A percentile compares a stretch with the other conserved stretches of the same genome.
Evolutionary conservation across 345 rosid genomes (phyloP).

Genomic region (Turritis glabra): DNA sequence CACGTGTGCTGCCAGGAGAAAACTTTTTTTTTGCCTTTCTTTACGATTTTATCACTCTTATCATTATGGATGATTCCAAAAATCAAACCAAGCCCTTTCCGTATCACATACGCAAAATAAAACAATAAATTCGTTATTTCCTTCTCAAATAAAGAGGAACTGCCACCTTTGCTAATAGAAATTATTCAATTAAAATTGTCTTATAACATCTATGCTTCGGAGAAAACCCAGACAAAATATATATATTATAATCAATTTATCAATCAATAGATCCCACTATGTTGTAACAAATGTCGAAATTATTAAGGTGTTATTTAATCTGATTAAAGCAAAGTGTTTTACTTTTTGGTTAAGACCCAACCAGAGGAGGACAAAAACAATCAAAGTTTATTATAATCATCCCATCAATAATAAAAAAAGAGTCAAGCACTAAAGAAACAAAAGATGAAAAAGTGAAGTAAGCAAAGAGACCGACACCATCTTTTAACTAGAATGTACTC

Average conservation of each 20-base stretch:
- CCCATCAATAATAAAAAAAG: conserved; percentile 5
- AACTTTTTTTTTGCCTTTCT: not conserved
- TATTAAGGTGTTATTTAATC: not conserved
- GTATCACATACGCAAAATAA: conserved; percentile 17
- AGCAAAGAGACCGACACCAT: conserved; percentile 36
- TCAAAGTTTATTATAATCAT: not conserved
- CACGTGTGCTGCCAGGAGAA: conserved; percentile 27
- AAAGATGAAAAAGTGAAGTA: not conserved
- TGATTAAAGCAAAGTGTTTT: not conserved
- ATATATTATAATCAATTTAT: not conserved
- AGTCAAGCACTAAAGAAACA: conserved; percentile 8
- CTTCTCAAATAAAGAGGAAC: not conserved
- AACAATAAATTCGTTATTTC: not conserved
- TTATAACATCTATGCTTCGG: not conserved
- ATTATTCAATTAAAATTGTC: no score
- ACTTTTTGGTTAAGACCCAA: conserved; percentile 27
- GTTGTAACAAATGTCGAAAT: not conserved
- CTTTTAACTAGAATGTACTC: not conserved
- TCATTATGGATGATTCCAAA: conserved; percentile 17
- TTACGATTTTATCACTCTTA: not conserved
- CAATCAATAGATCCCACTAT: not conserved
- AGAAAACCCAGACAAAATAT: not conserved
- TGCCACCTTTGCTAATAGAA: conserved; percentile 3
- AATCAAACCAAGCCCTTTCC: conserved; percentile 16
- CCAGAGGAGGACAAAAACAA: conserved; percentile 6